Conservation (phyloP, 768 basidiomycete species). For the Phaeotremella skinneri region DNA sequence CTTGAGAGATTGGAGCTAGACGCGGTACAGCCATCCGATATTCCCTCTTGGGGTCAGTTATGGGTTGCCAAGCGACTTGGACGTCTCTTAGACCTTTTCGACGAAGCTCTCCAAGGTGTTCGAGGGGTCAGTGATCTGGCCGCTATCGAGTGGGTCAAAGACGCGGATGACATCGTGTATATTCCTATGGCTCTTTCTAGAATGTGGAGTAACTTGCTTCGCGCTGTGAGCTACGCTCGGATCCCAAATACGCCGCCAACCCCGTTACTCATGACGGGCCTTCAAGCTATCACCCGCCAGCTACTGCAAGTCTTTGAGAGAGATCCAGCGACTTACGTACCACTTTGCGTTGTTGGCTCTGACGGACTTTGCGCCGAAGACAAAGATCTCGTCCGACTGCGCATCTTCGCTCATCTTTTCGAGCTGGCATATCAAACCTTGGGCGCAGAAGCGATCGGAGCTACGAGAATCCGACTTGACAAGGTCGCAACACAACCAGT, state of each 20-base stretch:
- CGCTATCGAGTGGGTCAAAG: slow-evolving; percentile 15
- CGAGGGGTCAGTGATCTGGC: slow-evolving; percentile 20
- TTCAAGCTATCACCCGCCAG: slow-evolving; percentile 24
- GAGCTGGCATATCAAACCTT: slow-evolving; percentile 14
- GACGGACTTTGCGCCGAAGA: slow-evolving; percentile 11
- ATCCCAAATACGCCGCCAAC: slow-evolving; percentile 6
- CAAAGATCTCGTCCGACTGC: slow-evolving; percentile 11
- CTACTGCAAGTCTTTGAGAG: slow-evolving; percentile 32
- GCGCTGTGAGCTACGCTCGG: slow-evolving; percentile 20
- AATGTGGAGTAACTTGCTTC: slow-evolving; percentile 34
- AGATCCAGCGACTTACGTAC: slow-evolving; percentile 34
- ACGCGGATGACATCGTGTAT: not conserved
- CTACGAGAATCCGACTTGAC: slow-evolving; percentile 3
- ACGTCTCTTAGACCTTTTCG: slow-evolving; percentile 27
- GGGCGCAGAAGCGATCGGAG: slow-evolving; percentile 17
- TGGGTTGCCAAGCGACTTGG: slow-evolving; percentile 32
- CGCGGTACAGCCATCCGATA: slow-evolving; percentile 24
- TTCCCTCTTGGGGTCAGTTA: slow-evolving; percentile 37
- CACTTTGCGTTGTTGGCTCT: slow-evolving; percentile 20
- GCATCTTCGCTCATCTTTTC: slow-evolving; percentile 9
- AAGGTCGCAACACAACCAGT: not conserved
- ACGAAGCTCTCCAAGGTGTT: slow-evolving; percentile 27
- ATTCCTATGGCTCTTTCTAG: slow-evolving; percentile 24
- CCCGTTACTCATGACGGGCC: slow-evolving; percentile 20
- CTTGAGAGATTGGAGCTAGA: slow-evolving; percentile 26